Conservation (phyloP, 2,329 filamentous ascomycete genomes). For the Elsinoe fawcettii region DNA sequence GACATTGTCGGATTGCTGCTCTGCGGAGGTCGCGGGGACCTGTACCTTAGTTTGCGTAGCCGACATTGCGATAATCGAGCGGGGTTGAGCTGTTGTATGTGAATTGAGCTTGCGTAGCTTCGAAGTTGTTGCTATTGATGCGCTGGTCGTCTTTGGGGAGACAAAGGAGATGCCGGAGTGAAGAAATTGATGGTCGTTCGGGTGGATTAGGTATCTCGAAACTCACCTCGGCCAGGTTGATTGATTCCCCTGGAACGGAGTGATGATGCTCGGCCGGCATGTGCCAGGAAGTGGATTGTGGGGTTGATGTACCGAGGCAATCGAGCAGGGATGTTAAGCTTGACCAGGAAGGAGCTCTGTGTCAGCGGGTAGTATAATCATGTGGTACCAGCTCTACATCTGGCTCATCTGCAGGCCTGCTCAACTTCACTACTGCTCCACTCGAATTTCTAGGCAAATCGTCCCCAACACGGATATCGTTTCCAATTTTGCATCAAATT, state of each 20-base stretch:
- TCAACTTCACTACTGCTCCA: neutral
- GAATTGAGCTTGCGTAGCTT: neutral
- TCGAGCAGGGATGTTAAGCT: neutral
- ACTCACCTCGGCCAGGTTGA: constrained; percentile 12
- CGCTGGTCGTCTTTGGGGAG: neutral
- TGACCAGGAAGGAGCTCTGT: neutral
- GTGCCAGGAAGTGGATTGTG: constrained; percentile 9
- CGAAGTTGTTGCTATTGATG: neutral
- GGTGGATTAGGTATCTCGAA: constrained; percentile 3
- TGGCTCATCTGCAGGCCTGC: neutral
- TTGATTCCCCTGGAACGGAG: constrained; percentile 8
- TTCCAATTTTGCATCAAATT: constrained; percentile 3
- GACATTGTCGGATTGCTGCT: constrained; percentile 91
- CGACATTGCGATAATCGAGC: constrained; percentile 30
- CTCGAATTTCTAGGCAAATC: neutral
- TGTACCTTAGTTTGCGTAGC: constrained; percentile 30
- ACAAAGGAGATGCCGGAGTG: constrained; percentile 8
- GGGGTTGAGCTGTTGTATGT: neutral
- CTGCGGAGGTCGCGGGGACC: constrained; percentile 47
- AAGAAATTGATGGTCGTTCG: constrained; percentile 13
- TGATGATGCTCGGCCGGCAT: constrained; percentile 14
- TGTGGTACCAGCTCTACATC: neutral
- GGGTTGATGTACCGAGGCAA: constrained; percentile 12
- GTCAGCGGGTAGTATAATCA: neutral
- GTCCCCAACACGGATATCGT: constrained; percentile 1